Evolutionary conservation across 208 protist species (phyloP).

Genomic region (Phytomonas sp.): DNA sequence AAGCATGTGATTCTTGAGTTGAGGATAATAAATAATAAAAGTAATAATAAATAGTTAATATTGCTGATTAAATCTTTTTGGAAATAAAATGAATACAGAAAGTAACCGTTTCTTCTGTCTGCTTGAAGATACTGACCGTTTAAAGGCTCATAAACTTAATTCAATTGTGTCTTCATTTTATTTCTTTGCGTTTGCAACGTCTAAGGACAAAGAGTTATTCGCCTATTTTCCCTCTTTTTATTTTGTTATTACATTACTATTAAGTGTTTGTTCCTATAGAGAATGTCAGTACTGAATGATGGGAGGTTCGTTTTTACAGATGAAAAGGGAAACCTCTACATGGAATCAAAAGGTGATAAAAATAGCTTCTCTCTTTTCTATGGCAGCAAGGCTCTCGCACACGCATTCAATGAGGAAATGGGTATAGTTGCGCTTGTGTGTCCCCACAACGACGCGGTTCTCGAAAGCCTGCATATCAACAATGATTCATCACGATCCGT

Average conservation of each 20-base stretch:
- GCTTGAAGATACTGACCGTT: background rate
- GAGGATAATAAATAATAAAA: background rate
- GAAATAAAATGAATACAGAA: background rate
- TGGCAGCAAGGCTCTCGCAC: constrained; percentile 22
- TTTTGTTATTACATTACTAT: constrained; percentile 13
- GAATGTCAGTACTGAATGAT: constrained; percentile 2
- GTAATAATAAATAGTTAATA: background rate
- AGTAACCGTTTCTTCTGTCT: background rate
- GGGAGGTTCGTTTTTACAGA: constrained; percentile 2
- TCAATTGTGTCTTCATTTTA: constrained; percentile 2
- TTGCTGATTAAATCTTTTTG: background rate
- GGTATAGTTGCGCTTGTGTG: constrained; percentile 20
- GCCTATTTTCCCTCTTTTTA: constrained; percentile 1
- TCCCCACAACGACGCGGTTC: constrained; percentile 7
- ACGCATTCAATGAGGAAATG: constrained; percentile 22
- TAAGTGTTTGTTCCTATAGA: constrained; percentile 14
- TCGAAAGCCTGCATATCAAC: background rate
- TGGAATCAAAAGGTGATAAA: background rate
- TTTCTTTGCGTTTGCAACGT: background rate
- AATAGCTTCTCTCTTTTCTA: constrained; percentile 22
- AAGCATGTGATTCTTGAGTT: background rate
- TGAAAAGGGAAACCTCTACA: background rate
- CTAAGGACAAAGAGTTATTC: constrained; percentile 3
- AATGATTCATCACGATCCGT: background rate
- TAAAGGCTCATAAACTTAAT: background rate